Evolutionary conservation across 2,329 filamentous ascomycete species (phyloP), one percentile per base, ranked within the genome.

Genomic region (Raffaelea arxii): DNA sequence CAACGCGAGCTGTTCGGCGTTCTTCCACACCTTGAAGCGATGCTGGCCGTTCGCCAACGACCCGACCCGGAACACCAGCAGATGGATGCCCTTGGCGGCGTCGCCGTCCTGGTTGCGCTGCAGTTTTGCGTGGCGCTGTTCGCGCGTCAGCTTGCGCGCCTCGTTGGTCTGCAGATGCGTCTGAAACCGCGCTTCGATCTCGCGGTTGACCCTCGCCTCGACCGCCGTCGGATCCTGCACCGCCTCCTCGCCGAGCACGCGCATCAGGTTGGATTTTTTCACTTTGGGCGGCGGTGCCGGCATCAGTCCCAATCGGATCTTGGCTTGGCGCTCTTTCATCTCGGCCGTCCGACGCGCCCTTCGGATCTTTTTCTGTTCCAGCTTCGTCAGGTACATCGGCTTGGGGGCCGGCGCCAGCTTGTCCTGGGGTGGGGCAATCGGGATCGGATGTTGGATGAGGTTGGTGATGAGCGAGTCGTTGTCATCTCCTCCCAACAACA

Each of bases 181-280:
- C 49, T 85, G 75, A 48, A 84, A 80, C 37, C 92, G 86, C 52
- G 94, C 89, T 24, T 84, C 84, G 54, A 98, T 96, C 64, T 98
- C 89, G 45, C 83, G 77, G 63, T 94, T 95, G 44, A 98, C 92
- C 22, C 88, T 82, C 43, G 89, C 88, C 67, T 98, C 92, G 40
- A 98, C 92, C 4, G 92, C 92, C 1, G 94, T 98, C 6, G 92
- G 92, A 65, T 98, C 92, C 60, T 95, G 94, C 54, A 98, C 91
- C 18, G 77, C 77, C 65, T 88, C 84, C 61, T 96, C 88, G 52
- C 92, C 92, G 47, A 96, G 74, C 25, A 98, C 92, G 48, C 90
- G 84, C 92, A 98, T 98, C 60, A 98, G 77, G 63, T 98, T 98
- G 48, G 84, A 86, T 65, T 94, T 94, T 68, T 96, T 97, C 55